Percentiles rank a stretch among this genome's conserved stretches.
Evolutionary conservation across 1,139 yeast genomes (phyloP).

Genomic region (Candida glucosophila): DNA sequence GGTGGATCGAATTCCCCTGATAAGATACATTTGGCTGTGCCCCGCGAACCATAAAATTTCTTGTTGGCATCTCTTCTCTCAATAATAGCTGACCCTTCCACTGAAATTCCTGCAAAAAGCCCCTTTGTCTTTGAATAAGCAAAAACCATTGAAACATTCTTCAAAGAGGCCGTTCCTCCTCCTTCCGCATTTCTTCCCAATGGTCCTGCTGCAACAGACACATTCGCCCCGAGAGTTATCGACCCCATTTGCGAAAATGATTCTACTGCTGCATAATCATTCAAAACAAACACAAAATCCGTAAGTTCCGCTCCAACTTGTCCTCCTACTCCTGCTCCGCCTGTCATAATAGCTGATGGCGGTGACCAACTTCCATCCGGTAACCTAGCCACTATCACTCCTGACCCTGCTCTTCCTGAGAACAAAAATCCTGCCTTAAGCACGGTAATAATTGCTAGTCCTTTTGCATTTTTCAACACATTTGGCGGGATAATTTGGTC

Average conservation of each 20-base stretch:
- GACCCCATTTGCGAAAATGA: conserved; percentile 94
- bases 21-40: conserved; percentile 78
- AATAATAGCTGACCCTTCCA: conserved; percentile 90
- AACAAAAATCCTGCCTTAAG: conserved; percentile 93
- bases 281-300: conserved; percentile 89
- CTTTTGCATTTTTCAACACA: conserved; percentile 82
- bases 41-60: conserved; percentile 80
- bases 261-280: conserved; percentile 80
- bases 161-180: conserved; percentile 88
- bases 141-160: conserved; percentile 84
- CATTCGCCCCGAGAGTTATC: conserved; percentile 88
- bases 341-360: conserved; percentile 90
- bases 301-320: conserved; percentile 95
- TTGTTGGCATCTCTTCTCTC: conserved; percentile 97
- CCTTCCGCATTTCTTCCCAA: conserved; percentile 97
- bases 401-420: conserved; percentile 96
- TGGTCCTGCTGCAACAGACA: conserved; percentile 98
- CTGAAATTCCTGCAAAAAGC: conserved; percentile 91
- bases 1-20: conserved; percentile 87
- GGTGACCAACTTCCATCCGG: conserved; percentile 99
- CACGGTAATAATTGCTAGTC: conserved; percentile 85
- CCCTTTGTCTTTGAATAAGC: conserved; percentile 95
- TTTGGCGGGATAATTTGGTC: conserved; percentile 89
- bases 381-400: conserved; percentile 86
- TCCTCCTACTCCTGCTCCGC: conserved; percentile 99